Evolutionary conservation across 345 rosid genomes (phyloP).

Genomic region (Chamaenerion angustifolium): DNA sequence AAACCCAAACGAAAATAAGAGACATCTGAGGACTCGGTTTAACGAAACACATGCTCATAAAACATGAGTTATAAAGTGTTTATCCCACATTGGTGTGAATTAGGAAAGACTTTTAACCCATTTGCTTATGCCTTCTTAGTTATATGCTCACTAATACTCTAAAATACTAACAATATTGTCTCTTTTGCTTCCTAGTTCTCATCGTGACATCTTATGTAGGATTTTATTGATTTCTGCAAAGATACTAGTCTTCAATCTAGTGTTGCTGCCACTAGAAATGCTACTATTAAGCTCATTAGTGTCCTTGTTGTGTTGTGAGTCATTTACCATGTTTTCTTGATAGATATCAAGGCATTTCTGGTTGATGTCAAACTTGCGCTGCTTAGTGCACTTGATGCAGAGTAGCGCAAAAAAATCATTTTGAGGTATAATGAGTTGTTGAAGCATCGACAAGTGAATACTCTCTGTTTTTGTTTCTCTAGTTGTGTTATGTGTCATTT

Average conservation of each 20-base stretch:
- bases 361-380: constrained; percentile 95
- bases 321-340: constrained; percentile 4
- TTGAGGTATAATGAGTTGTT: constrained; percentile 43
- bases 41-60: too few relatives aligned
- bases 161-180: too few relatives aligned
- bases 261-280: constrained; percentile 95
- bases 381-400: constrained; percentile 88
- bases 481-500: constrained; percentile 9
- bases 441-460: background rate
- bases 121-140: too few relatives aligned
- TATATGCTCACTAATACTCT: too few relatives aligned
- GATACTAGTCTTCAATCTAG: constrained; percentile 94
- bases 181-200: too few relatives aligned
- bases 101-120: too few relatives aligned
- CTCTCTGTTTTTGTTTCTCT: constrained; percentile 1
- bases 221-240: constrained; percentile 90
- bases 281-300: constrained; percentile 94
- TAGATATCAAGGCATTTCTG: constrained; percentile 87
- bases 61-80: too few relatives aligned
- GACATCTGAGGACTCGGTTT: too few relatives aligned
- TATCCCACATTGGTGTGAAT: too few relatives aligned
- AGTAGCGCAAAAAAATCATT: constrained; percentile 89
- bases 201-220: constrained; percentile 30
- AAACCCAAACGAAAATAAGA: too few relatives aligned
- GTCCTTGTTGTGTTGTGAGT: constrained; percentile 8